These are phyloP conservation scores for Crithidia sp. DNA, from an alignment of 208 protist genomes.

Conservation along the genomic window DNA sequence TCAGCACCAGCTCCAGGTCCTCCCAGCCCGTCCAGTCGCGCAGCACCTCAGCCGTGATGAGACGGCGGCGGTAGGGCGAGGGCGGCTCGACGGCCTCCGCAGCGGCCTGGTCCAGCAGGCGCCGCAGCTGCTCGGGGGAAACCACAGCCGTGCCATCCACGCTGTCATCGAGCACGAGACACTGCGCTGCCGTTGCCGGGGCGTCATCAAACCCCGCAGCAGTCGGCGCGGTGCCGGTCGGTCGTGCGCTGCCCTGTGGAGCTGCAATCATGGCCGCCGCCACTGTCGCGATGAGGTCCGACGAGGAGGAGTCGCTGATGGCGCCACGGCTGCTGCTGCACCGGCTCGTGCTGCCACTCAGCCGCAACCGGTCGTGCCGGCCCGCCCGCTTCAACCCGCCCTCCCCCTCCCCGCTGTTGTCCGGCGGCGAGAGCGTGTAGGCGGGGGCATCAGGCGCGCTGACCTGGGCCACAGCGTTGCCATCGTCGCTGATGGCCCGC, in stretches of 20 bases:
- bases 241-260: background rate
- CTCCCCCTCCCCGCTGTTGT: background rate
- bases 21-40: constrained; percentile 78
- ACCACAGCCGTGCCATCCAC: constrained; percentile 11
- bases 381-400: background rate
- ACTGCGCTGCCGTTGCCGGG: constrained; percentile 2
- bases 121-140: constrained; percentile 14
- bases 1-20: constrained; percentile 68
- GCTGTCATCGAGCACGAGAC: constrained; percentile 17
- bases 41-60: constrained; percentile 69
- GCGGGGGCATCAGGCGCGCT: too few species aligned
- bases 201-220: background rate
- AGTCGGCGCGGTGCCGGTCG: background rate
- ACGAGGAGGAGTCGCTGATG: constrained; percentile 9
- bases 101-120: constrained; percentile 1
- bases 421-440: too few species aligned
- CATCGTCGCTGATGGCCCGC: constrained; percentile 11
- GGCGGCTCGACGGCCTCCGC: background rate
- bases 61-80: constrained; percentile 26
- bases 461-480: background rate
- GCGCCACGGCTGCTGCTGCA: constrained; percentile 18
- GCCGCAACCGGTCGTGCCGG: background rate
- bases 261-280: background rate
- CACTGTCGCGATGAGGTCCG: constrained; percentile 4
- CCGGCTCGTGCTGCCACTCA: constrained; percentile 13